Evolutionary conservation across 768 basidiomycete species (phyloP), one percentile per base, ranked within the genome.

Genomic region (Tulasnella sp.): DNA sequence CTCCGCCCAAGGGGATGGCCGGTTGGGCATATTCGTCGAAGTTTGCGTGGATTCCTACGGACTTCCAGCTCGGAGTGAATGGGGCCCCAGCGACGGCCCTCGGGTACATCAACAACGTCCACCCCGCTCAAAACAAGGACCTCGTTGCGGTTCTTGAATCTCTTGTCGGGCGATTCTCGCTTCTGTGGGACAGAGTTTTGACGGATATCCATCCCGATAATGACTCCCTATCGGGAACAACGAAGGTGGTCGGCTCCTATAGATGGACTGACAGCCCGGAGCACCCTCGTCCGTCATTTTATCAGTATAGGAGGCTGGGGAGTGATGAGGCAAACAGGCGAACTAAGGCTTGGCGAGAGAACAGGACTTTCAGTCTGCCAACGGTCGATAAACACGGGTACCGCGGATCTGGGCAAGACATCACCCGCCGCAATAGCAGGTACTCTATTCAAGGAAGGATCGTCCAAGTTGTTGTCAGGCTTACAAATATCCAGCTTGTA

Each of bases 401-500:
- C 37, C 37, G 37, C 37, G 37, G 37, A 37, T 37, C 60, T 40
- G 50, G 50, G 50, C 50, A 72, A 31, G n/a, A 75, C 74, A 24
- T 46, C 40, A 9, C 58, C 20, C 20, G 9, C 14, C 74, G 40
- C 8, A 34, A 31, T 5, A n/a, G 24, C 9, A 77, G 4, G 50
- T 75, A 46, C 37, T 37, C 37, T 37, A 37, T 37, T 37, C 37
- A 37, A 37, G 37, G 37, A 37, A 37, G 6, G 37, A 37, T 37
- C 37, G 37, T 37, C 37, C 37, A 37, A 37, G 37, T 37, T 37
- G 37, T 37, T 6, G 37, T n/a, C 42, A 22, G 24, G 54, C 83
- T 88, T 9, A 83, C 88, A 2, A 86, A 84, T 72, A 87, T 87
- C 16, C 82, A 83, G 14, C 85, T 90, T 14, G 89, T 90, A 85